A percentile compares a stretch with the other conserved stretches of the same genome.
Conservation (phyloP, 768 basidiomycete species). For the Dictyophora rubrovolvata region DNA sequence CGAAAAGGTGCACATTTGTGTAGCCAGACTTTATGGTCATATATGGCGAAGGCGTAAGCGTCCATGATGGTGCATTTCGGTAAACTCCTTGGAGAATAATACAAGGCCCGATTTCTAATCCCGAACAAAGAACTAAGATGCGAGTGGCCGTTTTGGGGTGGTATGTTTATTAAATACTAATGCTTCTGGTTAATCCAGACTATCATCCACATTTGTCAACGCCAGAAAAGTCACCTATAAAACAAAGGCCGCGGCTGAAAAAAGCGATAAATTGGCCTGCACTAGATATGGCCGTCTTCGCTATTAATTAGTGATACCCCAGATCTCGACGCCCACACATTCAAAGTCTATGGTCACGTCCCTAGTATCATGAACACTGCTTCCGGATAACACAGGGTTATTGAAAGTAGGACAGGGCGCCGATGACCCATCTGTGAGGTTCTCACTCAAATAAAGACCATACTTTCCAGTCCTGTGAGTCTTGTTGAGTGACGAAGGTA, state of each 20-base stretch:
- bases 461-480: slow-evolving; percentile 69
- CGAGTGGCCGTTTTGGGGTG: background rate
- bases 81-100: background rate
- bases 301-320: slow-evolving; percentile 41
- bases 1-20: background rate
- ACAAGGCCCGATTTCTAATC: background rate
- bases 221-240: background rate
- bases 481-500: slow-evolving; percentile 3
- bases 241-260: background rate
- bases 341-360: slow-evolving; percentile 60
- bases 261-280: background rate
- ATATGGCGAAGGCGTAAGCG: background rate
- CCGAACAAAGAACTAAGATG: background rate
- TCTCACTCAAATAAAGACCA: slow-evolving; percentile 79
- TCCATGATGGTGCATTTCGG: background rate
- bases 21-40: no score
- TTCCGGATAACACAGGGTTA: slow-evolving; percentile 70
- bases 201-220: background rate
- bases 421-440: slow-evolving; percentile 74
- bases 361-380: slow-evolving; percentile 30
- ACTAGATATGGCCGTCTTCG: background rate
- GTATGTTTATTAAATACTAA: background rate
- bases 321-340: slow-evolving; percentile 86
- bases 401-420: slow-evolving; percentile 79
- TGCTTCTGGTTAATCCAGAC: background rate